Base-by-base conservation (phyloP, 2,329 filamentous ascomycete genomes). In the Teratosphaeria nubilosa region DNA sequence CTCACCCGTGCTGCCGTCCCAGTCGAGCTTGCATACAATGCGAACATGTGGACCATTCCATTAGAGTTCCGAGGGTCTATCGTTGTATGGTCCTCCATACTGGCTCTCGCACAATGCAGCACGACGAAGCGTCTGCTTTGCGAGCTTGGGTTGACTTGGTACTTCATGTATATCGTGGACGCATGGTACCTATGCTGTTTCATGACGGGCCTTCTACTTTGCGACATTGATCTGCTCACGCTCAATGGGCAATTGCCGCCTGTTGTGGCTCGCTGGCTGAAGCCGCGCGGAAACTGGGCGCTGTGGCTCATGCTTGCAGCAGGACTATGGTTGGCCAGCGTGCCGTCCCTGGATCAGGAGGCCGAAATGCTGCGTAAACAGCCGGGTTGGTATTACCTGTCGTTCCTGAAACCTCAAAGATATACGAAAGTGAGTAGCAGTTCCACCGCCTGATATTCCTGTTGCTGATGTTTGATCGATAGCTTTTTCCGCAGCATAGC, bases 331-430 rank as follows among this genome's bases (percentile, higher is more conserved):
- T 16, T 37, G 5, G 34, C 34, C 11, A 37, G 34, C 13, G 34
- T 37, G 11, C 34, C 34, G 16, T 37, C 34, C 16, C 34, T 37
- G 16, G 34, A 37, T 11, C 34, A 37, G 34, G 34, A 37, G 11
- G 34, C 34, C 11, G 34, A 37, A 14, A 37, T 37, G 34, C 70
- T 88, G 1, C 72, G 75, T 25, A 75, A 75, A 27, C 83, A 79
- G n/a, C 78, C 81, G 0, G 84, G 85, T 2, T 86, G 84, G 83
- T 77, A 79, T 61, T 82, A 77, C 61, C 71, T 86, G n/a, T 82
- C 82, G 0, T 77, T 76, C 59, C 73, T 88, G 58, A 69, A 69
- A 51, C 68, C 69, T 9, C 66, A 68, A 56, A 53, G 67, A 71
- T 60, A 37, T 37, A 37, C 34, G 34, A 5, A 37, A 37, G 34